phyloP scores from a whole-genome alignment of 768 basidiomycete species.

The Boletus subcaerulescens region DNA sequence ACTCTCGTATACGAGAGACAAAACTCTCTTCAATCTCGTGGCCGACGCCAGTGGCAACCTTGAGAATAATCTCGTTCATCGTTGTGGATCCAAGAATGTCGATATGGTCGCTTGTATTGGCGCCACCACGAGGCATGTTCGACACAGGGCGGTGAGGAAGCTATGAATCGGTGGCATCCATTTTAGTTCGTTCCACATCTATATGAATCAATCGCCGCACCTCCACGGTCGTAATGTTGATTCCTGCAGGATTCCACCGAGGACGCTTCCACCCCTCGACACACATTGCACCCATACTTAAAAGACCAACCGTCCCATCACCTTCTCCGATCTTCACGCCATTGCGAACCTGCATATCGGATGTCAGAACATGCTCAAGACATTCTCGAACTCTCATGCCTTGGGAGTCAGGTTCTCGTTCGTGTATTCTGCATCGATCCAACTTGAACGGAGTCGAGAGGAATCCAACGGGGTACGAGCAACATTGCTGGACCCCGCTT shows the following conservation, averaged over 20 bases:
- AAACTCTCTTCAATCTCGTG: constrained; percentile 66
- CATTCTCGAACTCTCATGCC: constrained; percentile 28
- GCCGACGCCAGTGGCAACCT: constrained; percentile 82
- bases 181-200: neutral
- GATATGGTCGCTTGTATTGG: constrained; percentile 88
- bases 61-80: constrained; percentile 87
- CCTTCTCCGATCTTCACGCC: constrained; percentile 94
- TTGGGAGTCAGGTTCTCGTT: constrained; percentile 59
- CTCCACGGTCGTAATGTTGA: constrained; percentile 84
- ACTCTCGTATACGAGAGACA: constrained; percentile 77
- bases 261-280: constrained; percentile 89
- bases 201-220: constrained; percentile 38
- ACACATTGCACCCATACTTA: constrained; percentile 95
- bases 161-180: constrained; percentile 37
- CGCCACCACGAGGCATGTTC: constrained; percentile 82
- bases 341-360: constrained; percentile 51
- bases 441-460: constrained; percentile 51
- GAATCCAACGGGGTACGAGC: constrained; percentile 48
- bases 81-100: constrained; percentile 77
- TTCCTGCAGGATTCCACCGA: constrained; percentile 91
- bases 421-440: constrained; percentile 85
- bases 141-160: constrained; percentile 74
- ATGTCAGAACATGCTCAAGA: neutral
- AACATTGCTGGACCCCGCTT: constrained; percentile 41
- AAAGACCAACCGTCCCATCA: constrained; percentile 86